Evolutionary conservation across 371 early-diverging fungal genomes (phyloP), one percentile per base, ranked within the genome.

Genomic region (Actinomucor elegans): DNA sequence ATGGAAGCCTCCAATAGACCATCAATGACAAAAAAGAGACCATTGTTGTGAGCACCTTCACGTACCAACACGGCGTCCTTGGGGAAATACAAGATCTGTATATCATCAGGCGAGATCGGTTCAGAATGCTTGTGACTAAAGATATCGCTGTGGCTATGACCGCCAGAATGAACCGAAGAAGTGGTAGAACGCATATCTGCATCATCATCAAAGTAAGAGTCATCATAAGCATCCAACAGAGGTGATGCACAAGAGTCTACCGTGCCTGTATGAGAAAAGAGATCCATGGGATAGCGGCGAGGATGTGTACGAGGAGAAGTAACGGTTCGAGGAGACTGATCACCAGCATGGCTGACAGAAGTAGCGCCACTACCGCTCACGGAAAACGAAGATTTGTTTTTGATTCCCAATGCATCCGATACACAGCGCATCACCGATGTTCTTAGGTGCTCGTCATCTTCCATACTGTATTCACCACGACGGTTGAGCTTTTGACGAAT

Each of bases 1-100:
- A 90, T 89, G 10, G 86, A 82, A 0, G 90, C 91, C 37, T 93
- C 92, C 21, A 98, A 64, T 14, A 85, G 61, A 15, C 98, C 98
- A 61, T 94, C 94, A 59, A 96, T 83, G 3, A 97, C 91, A 66
- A 94, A 91, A 64, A 86, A 97, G 29, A 98, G 55, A 1, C 98
- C 97, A n/a, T 78, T 81, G 27, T 81, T 83, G 15, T 92, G 86
- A 58, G 94, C 89, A 2, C 95, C 94, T 66, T 94, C 91, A 32
- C 84, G 77, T 18, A 94, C 82, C 18, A 97, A 64, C 0, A 76
- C 72, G 4, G 84, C 79, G 29, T 89, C 94, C 37, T 87, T 83
- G 5, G 89, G 87, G 37, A 84, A 87, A 55, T 79, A 87, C 50
- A 86, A 62, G 43, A 90, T 80, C 52, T 87, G 79, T 14, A 88